These are phyloP conservation scores for Anisodus acutangulus DNA, from an alignment of 257 asterid species.

Conservation along the genomic window DNA sequence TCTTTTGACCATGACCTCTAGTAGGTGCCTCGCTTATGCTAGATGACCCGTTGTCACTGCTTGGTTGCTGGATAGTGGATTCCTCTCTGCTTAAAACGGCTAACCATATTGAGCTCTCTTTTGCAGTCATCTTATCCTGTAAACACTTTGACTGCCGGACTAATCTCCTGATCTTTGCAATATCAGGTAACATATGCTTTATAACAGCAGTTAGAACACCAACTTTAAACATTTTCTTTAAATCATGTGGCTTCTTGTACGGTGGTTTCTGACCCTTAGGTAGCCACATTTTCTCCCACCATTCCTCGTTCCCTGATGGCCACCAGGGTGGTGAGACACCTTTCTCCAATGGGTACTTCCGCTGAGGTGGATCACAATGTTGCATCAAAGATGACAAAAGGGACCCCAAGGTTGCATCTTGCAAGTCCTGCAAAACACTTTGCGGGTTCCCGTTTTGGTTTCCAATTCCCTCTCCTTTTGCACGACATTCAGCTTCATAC, in stretches of 20 bases:
- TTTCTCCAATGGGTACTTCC: conserved; percentile 65
- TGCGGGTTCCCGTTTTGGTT: conserved; percentile 46
- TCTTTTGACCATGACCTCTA: conserved; percentile 50
- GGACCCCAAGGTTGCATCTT: conserved; percentile 67
- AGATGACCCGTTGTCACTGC: conserved; percentile 76
- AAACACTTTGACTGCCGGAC: conserved; percentile 75
- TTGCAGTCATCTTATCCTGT: conserved; percentile 91
- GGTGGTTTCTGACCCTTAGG: conserved; percentile 60
- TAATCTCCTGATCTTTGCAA: conserved; percentile 66
- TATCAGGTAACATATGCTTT: conserved; percentile 83
- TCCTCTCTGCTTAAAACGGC: conserved; percentile 72
- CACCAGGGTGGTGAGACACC: conserved; percentile 73
- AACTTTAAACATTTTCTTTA: conserved; percentile 72
- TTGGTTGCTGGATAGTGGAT: conserved; percentile 53
- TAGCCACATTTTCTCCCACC: conserved; percentile 63
- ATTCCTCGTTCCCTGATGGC: conserved; percentile 71
- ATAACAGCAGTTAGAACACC: conserved; percentile 70
- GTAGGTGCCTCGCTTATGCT: conserved; percentile 64
- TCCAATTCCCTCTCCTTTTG: conserved; percentile 43
- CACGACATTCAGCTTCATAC: conserved; percentile 55
- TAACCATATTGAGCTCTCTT: conserved; percentile 81
- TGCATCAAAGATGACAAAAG: conserved; percentile 64
- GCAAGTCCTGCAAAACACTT: conserved; percentile 55
- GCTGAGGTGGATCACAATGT: conserved; percentile 72
- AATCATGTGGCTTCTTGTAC: conserved; percentile 71